Conservation (phyloP, 1,284 basidiomycete genomes). For the Cronartium quercuum region DNA sequence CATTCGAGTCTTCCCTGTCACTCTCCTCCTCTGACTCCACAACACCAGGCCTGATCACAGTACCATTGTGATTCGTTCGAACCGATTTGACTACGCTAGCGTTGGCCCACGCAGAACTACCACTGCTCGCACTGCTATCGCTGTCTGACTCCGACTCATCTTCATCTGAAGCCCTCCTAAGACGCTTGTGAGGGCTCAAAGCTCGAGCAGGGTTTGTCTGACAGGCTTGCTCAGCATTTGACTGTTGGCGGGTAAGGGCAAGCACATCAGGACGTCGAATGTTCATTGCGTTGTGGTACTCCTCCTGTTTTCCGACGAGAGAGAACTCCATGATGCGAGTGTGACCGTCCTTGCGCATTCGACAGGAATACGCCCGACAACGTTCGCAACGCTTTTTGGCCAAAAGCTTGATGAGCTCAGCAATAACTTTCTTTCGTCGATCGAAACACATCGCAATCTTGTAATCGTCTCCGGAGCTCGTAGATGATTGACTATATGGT, state of each 20-base stretch:
- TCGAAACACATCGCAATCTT: constrained; percentile 85
- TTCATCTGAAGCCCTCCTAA: background rate
- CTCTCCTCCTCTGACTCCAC: constrained; percentile 41
- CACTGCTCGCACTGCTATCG: constrained; percentile 43
- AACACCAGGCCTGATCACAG: constrained; percentile 40
- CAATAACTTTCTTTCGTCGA: constrained; percentile 72
- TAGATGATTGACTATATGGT: constrained; percentile 41
- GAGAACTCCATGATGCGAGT: constrained; percentile 94
- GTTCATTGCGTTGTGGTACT: constrained; percentile 58
- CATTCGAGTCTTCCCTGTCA: constrained; percentile 39
- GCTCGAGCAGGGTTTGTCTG: too few species aligned
- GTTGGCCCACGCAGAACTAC: constrained; percentile 44
- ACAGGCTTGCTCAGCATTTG: background rate
- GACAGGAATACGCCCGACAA: constrained; percentile 21
- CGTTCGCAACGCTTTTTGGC: constrained; percentile 46
- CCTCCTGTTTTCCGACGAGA: constrained; percentile 71
- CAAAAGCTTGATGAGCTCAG: constrained; percentile 71
- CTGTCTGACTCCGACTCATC: constrained; percentile 47
- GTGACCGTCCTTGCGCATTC: constrained; percentile 79
- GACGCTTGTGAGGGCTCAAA: background rate
- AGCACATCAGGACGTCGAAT: constrained; percentile 55
- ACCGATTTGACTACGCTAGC: constrained; percentile 43
- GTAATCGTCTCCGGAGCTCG: constrained; percentile 70
- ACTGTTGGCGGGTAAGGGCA: background rate
- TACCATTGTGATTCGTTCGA: constrained; percentile 40